Base-by-base conservation (phyloP, 495 filamentous ascomycete genomes). In the Talaromyces adpressus region DNA sequence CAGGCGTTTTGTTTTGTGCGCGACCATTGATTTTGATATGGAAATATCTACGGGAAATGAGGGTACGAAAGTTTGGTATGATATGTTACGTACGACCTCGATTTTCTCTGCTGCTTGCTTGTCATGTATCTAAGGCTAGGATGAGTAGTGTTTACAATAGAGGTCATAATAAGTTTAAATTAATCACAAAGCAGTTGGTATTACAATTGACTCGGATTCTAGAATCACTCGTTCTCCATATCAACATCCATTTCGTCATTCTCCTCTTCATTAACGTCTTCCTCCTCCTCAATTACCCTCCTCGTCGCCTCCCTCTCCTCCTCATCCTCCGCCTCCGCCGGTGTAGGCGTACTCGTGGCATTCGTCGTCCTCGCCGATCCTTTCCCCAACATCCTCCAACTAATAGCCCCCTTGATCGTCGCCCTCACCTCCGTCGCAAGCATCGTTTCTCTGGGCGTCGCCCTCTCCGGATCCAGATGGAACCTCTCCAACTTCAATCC, bases 371-470 rank as follows among this genome's bases (percentile, higher is more conserved):
- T 51, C 16, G 52, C 45, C 63, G 23, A 32, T 9, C 14, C 34
- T 2, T 51, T 49, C 34, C 22, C 58, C 12, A 57, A 65, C 30
- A 64, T 51, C 27, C 67, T 71, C 72, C 76, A 76, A 62, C 70
- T 62, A 20, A 74, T 70, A 56, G 77, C 67, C 3, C 76, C 70
- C 62, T 78, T 77, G 57, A 77, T 75, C 60, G 68, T 68, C 41
- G 71, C 62, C 59, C 79, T 58, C 4, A 81, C 61, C 63, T 82
- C 77, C 18, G 75, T 75, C 18, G 78, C 75, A 56, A 78, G 47
- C 56, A 66, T 57, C 56, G 77, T 63, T 62, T 78, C 75, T 64
- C 64, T 62, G 49, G 66, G 57, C 5, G 64, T 66, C 14, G 71
- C 71, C 9, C 9, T 60, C 22, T 65, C 65, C 6, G 39, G 23